Percentiles rank a stretch among this genome's conserved stretches.
These are phyloP conservation scores for Rhizoclosmatium globosum DNA, from an alignment of 192 early-diverging fungal genomes.

Conservation along the genomic window DNA sequence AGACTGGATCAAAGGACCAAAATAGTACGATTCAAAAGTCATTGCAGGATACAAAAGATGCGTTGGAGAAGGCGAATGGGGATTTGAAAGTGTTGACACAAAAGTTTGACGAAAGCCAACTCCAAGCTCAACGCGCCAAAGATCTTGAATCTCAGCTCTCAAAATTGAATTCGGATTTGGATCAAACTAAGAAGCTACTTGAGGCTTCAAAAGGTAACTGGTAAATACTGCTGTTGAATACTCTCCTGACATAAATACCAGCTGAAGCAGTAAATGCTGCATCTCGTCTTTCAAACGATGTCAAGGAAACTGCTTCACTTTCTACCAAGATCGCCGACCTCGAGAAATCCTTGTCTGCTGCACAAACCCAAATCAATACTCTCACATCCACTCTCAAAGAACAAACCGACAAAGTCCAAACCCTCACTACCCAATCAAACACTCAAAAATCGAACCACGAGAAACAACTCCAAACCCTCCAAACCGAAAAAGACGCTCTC, in stretches of 20 bases:
- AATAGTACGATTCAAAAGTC: conserved; percentile 1
- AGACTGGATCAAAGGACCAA: background rate
- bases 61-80: conserved; percentile 11
- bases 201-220: conserved; percentile 17
- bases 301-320: background rate
- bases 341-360: background rate
- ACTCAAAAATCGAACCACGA: conserved; percentile 9
- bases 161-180: background rate
- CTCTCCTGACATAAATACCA: background rate
- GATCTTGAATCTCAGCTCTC: background rate
- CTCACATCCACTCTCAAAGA: background rate
- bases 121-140: background rate
- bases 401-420: background rate
- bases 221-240: background rate
- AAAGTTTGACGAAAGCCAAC: conserved; percentile 1
- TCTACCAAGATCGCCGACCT: background rate
- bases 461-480: background rate
- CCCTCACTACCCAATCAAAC: conserved; percentile 5
- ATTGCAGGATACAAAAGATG: conserved; percentile 11
- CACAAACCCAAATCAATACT: background rate
- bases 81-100: background rate
- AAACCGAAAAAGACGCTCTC: conserved; percentile 15
- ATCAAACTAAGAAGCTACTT: background rate
- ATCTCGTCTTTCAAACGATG: background rate
- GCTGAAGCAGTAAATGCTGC: conserved; percentile 8